Conservation (phyloP, 1,284 basidiomycete species). For the Heterobasidion parviporum region DNA sequence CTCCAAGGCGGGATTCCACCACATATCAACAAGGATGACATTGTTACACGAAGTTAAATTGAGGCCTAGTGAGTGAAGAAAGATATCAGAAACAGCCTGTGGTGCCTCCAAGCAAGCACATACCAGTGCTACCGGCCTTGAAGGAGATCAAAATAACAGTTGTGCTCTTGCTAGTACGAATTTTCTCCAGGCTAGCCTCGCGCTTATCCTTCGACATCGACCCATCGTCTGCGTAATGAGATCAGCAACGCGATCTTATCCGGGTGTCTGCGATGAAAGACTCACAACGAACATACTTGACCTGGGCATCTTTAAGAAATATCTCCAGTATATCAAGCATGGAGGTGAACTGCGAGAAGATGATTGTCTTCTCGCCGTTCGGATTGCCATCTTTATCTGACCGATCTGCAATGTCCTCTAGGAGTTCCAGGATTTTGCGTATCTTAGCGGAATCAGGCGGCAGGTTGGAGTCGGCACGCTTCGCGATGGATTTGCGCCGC, state of each 20-base stretch:
- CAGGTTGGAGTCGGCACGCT: conserved; percentile 20
- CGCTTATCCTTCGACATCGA: conserved; percentile 74
- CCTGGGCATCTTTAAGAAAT: conserved; percentile 59
- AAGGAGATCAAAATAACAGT: conserved; percentile 91
- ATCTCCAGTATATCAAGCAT: conserved; percentile 87
- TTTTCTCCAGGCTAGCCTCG: conserved; percentile 65
- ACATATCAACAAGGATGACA: conserved; percentile 87
- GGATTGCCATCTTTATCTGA: conserved; percentile 31
- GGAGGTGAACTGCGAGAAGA: conserved; percentile 84
- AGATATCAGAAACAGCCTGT: not conserved
- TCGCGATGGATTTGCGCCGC: conserved; percentile 20
- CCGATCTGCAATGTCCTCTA: conserved; percentile 60
- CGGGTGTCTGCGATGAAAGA: conserved; percentile 11
- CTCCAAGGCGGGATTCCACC: conserved; percentile 93
- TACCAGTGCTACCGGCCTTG: conserved; percentile 89
- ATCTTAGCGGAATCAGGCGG: conserved; percentile 84
- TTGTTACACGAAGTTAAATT: conserved; percentile 94
- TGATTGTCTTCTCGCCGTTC: conserved; percentile 79
- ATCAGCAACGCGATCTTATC: conserved; percentile 1
- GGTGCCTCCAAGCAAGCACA: conserved; percentile 4
- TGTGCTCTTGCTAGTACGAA: conserved; percentile 51
- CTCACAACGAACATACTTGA: conserved; percentile 83
- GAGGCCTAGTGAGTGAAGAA: conserved; percentile 43
- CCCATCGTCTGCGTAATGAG: conserved; percentile 64
- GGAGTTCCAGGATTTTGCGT: conserved; percentile 69